Percentiles rank a stretch among this genome's conserved stretches.
Evolutionary conservation across 345 rosid genomes (phyloP).

Genomic region (Theobroma cacao): DNA sequence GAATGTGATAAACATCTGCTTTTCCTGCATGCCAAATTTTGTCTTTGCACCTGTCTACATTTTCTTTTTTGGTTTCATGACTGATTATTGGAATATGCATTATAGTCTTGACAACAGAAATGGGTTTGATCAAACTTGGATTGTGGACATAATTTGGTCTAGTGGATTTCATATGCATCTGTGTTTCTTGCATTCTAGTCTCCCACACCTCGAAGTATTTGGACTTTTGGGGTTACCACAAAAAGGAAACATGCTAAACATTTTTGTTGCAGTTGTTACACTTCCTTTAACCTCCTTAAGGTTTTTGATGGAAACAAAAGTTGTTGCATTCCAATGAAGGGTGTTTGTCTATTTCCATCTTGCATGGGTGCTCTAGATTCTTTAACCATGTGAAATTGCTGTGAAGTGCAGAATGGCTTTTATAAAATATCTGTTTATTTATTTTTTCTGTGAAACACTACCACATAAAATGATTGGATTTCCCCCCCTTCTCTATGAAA

Average conservation of each 20-base stretch:
- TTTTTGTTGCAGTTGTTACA: neutral
- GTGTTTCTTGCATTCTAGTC: neutral
- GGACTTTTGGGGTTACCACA: neutral
- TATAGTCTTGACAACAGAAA: neutral
- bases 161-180: neutral
- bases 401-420: neutral
- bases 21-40: neutral
- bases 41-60: neutral
- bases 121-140: constrained; percentile 5
- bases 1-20: neutral
- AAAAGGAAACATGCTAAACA: neutral
- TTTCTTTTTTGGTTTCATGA: neutral
- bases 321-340: neutral
- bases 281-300: neutral
- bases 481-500: constrained; percentile 15
- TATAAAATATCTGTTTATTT: neutral
- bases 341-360: neutral
- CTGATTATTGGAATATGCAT: neutral
- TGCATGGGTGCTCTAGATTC: neutral
- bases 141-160: neutral
- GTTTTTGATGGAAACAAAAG: neutral
- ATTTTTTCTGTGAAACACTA: neutral
- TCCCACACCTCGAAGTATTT: neutral
- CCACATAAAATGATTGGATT: neutral
- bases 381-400: neutral